phyloP scores from a whole-genome alignment of 129 eudicot species.

The Ambrosia trifida region DNA sequence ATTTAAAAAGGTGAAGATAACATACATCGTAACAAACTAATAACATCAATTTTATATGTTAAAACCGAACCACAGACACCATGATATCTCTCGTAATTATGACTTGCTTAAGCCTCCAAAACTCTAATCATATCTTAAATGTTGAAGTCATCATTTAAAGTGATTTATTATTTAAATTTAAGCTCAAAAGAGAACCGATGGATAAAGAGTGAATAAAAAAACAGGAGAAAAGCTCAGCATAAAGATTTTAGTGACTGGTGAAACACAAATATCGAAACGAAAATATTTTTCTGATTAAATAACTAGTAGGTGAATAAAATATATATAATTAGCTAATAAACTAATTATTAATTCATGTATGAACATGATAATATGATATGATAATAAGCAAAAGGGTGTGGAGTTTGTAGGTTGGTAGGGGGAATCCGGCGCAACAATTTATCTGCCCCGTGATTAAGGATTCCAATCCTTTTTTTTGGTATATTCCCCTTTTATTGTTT shows the following conservation, averaged over 20 bases:
- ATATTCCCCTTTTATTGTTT: slow-evolving; percentile 4
- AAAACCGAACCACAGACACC: neutral
- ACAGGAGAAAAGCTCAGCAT: slow-evolving; percentile 3
- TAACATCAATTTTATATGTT: neutral
- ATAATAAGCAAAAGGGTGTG: slow-evolving; percentile 10
- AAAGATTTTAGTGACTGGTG: slow-evolving; percentile 20
- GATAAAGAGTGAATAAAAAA: neutral
- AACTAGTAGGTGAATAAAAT: slow-evolving; percentile 2
- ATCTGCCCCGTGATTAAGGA: slow-evolving; percentile 28
- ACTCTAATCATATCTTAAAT: neutral
- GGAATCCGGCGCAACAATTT: slow-evolving; percentile 27
- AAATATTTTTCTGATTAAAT: slow-evolving; percentile 23
- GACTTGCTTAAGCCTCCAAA: neutral
- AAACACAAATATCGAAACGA: slow-evolving; percentile 31
- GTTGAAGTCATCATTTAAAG: neutral
- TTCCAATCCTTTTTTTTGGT: slow-evolving; percentile 2
- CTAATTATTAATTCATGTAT: slow-evolving; percentile 9
- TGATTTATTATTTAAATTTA: neutral
- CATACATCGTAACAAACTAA: no score
- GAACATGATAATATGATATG: neutral
- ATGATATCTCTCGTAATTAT: neutral
- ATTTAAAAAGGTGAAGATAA: neutral
- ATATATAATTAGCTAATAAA: slow-evolving; percentile 17
- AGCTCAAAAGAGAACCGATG: neutral
- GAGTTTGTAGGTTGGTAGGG: slow-evolving; percentile 45